Evolutionary conservation across 1,284 basidiomycete genomes (phyloP).

Genomic region (Cryptococcus sp.): DNA sequence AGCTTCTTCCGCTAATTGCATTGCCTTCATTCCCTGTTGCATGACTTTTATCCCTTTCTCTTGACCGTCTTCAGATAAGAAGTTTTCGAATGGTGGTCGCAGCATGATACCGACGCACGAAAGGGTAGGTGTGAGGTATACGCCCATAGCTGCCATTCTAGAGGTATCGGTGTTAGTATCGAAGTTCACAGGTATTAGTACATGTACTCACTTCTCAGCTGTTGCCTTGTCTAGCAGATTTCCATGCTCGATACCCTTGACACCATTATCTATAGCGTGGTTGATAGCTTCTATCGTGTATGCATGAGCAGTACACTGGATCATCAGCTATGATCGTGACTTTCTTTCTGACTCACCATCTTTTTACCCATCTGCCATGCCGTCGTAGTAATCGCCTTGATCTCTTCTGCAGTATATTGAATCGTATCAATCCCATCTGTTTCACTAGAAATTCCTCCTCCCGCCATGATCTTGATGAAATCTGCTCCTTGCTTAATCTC

Average conservation of each 20-base stretch:
- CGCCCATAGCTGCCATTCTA: slow-evolving; percentile 45
- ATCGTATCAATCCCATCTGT: slow-evolving; percentile 53
- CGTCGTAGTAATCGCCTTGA: slow-evolving; percentile 52
- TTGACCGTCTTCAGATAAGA: slow-evolving; percentile 47
- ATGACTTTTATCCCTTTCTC: slow-evolving; percentile 52
- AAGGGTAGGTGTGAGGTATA: slow-evolving; percentile 52
- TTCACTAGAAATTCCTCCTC: slow-evolving; percentile 51
- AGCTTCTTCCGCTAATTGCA: slow-evolving; percentile 33
- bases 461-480: slow-evolving; percentile 50
- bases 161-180: neutral
- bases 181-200: too few relatives aligned
- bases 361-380: slow-evolving; percentile 49
- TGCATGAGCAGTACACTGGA: slow-evolving; percentile 30
- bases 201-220: slow-evolving; percentile 23
- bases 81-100: slow-evolving; percentile 48
- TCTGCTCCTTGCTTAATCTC: slow-evolving; percentile 53
- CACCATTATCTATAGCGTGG: slow-evolving; percentile 34
- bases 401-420: slow-evolving; percentile 53
- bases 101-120: slow-evolving; percentile 52
- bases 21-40: slow-evolving; percentile 21
- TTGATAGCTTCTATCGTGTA: slow-evolving; percentile 32
- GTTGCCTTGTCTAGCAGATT: slow-evolving; percentile 40
- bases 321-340: neutral
- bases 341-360: slow-evolving; percentile 28
- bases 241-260: slow-evolving; percentile 53